A percentile compares a stretch with the other conserved stretches of the same genome.
Evolutionary conservation across 805 yeast species (phyloP).

Genomic region (Wickerhamomyces pijperi): DNA sequence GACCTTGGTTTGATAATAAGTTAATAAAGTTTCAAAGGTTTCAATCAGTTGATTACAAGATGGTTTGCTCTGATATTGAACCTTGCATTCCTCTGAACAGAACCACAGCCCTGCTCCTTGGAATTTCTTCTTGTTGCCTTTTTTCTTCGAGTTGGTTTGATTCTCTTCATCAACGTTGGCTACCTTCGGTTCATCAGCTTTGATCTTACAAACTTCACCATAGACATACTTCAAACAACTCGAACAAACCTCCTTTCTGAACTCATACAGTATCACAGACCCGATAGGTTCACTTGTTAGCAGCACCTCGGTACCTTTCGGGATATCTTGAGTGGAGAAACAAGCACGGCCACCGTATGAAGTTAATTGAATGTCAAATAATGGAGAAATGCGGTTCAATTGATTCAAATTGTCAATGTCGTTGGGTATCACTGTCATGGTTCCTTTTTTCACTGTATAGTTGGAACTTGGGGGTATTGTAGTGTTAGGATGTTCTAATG

Average conservation of each 20-base stretch:
- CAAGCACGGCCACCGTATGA: constrained; percentile 57
- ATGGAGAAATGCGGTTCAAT: not conserved
- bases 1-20: constrained; percentile 17
- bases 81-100: constrained; percentile 36
- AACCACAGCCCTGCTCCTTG: constrained; percentile 39
- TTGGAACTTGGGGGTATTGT: too few relatives aligned
- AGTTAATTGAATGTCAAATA: constrained; percentile 27
- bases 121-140: constrained; percentile 9
- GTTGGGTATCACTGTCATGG: too few relatives aligned
- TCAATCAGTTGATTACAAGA: constrained; percentile 22
- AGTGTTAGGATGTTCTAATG: too few relatives aligned
- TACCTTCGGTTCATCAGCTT: constrained; percentile 15
- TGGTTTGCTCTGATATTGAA: constrained; percentile 26
- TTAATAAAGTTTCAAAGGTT: constrained; percentile 22
- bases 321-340: constrained; percentile 32
- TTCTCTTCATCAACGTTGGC: too few relatives aligned
- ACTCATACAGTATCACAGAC: constrained; percentile 36
- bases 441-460: too few relatives aligned
- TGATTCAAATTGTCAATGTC: too few relatives aligned
- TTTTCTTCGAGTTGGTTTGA: not conserved
- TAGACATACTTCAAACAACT: constrained; percentile 37
- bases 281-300: constrained; percentile 32
- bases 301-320: constrained; percentile 29
- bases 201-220: constrained; percentile 36
- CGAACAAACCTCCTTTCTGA: constrained; percentile 53